Evolutionary conservation across 2,329 filamentous ascomycete species (phyloP), one percentile per base, ranked within the genome.

Genomic region (Albophoma yamanashiensis): DNA sequence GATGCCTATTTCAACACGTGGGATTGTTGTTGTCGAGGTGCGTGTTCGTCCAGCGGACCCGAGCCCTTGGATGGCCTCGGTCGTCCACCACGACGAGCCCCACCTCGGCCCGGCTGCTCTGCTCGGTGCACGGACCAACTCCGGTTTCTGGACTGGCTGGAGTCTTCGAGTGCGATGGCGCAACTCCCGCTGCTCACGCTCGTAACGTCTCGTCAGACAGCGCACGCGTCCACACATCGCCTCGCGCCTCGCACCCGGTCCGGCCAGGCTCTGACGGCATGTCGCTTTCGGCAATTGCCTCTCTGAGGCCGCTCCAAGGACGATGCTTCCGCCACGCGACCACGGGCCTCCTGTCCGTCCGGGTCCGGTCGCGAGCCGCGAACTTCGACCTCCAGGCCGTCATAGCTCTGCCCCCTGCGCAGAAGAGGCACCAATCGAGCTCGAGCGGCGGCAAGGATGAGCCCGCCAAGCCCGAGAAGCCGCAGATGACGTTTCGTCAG

Each of bases 241-340:
- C 36, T 55, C 50, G 17, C 47, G 27, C 47, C 25, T 15, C 50
- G 9, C 50, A 20, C 42, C 27, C 5, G 3, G 3, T 45, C 42
- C 22, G 20, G 31, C 3, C 31, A 12, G 31, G 9, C 31, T 55
- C 50, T 55, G 50, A 6, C 15, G 31, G 34, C 50, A 75, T 75
- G 74, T 71, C 73, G 39, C 65, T 70, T 50, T 69, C 71, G 56
- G 70, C 67, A 38, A 61, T 70, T 45, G 72, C 71, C 60, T 73
- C 71, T 39, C 62, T 74, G 63, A 67, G 72, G 65, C 72, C 70
- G 17, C 60, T 73, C n/a, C 63, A 63, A 15, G 64, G 67, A 36
- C 67, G 61, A 61, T 75, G 71, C 52, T 62, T 71, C 53, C 68
- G 67, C 43, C 64, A 66, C 62, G 63, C 68, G 25, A 62, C 66